A percentile compares a stretch with the other conserved stretches of the same genome.
Evolutionary conservation across 306 rosid genomes (phyloP).

Genomic region (Inga oerstediana): DNA sequence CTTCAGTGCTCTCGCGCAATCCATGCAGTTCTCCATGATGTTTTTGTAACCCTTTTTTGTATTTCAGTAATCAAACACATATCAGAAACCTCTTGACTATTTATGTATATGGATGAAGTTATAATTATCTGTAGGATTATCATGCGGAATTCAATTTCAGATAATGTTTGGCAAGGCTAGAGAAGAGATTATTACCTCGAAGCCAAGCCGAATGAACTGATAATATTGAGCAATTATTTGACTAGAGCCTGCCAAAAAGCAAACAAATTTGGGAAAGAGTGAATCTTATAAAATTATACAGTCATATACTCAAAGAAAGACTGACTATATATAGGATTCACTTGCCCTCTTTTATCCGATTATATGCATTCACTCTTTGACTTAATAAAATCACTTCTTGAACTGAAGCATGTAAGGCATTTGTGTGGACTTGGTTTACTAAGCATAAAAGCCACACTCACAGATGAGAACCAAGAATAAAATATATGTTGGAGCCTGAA

Average conservation of each 20-base stretch:
- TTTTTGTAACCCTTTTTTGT: slow-evolving; percentile 70
- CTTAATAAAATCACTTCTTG: not conserved
- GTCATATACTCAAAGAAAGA: not conserved
- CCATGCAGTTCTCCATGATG: slow-evolving; percentile 78
- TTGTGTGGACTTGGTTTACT: not conserved
- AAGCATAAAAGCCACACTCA: not conserved
- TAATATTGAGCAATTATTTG: slow-evolving; percentile 93
- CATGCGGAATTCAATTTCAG: not conserved
- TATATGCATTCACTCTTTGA: not conserved
- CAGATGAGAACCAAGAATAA: not conserved
- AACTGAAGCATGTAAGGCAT: not conserved
- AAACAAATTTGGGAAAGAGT: not conserved
- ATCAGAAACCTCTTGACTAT: not conserved
- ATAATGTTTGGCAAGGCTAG: not conserved
- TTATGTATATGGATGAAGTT: not conserved
- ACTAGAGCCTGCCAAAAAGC: slow-evolving; percentile 67
- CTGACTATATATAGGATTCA: not conserved
- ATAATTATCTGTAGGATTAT: not conserved
- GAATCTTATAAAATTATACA: not conserved
- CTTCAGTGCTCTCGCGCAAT: slow-evolving; percentile 51
- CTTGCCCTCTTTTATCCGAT: not conserved
- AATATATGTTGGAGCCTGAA: not conserved
- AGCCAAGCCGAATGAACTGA: slow-evolving; percentile 81
- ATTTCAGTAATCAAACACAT: not conserved
- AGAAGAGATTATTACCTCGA: slow-evolving; percentile 56